Base-by-base conservation (phyloP, 345 rosid genomes). In the Linum trigynum region DNA sequence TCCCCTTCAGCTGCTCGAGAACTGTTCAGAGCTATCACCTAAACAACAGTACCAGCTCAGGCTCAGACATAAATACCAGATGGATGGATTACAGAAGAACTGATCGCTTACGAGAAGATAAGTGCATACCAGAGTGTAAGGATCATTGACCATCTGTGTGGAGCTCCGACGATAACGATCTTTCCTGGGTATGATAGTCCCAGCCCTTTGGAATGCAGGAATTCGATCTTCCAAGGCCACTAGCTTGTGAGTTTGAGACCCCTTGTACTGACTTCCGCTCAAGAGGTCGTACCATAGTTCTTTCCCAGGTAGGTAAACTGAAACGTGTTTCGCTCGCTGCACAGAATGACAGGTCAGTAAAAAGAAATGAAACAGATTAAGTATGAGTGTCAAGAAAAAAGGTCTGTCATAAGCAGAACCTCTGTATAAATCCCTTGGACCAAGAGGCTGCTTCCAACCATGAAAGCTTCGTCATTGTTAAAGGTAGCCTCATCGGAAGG, bases 171-270 rank as follows among this genome's bases (percentile, higher is more conserved):
- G 84, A 67, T 81, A 82, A 69, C 99, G 81, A 64, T 95, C 97
- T 78, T 84, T 91, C 74, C 97, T 84, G 4, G 97, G 96, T 71
- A 95, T 76, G 61, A 95, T 86, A 39, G 96, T 89, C 74, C 99
- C 99, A 40, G 99, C 88, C 83, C 85, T 87, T 81, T 95, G 99
- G 76, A 95, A 87, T 67, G 92, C 91, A 59, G 99, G 99, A 73
- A 95, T 79, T 69, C 89, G 79, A 64, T 88, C 97, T 69, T 94
- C 96, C 17, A 83, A 74, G 71, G 81, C 92, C 16, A 80, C 91
- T 67, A 95, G 77, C 79, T 85, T 87, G 81, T 91, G 75, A 14
- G 79, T 81, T 63, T 75, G 74, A 32, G 95, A 86, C 65, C 97
- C 99, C 57, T 62, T 71, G 61, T 77, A 83, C 59, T 83, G 65